Base-by-base conservation (phyloP, 2,329 filamentous ascomycete genomes). In the Dothideomycetidae sp. region DNA sequence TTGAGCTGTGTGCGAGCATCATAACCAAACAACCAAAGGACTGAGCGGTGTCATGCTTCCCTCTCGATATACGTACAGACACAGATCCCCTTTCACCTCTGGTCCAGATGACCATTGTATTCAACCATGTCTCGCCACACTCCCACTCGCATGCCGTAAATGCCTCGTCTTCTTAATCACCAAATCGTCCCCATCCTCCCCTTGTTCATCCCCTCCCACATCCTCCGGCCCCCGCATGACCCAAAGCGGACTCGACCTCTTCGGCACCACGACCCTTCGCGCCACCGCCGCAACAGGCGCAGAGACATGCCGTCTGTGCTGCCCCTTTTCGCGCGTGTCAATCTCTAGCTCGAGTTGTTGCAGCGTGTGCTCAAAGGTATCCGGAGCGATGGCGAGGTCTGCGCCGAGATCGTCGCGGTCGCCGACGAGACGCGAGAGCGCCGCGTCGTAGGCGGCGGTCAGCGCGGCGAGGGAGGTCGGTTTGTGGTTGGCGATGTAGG, bases 401-500 rank as follows among this genome's bases (percentile, higher is more conserved):
- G 47, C 50, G 33, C 55, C 53, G 2, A 55, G 46, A 31, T 44
- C 44, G 5, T 46, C 45, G n/a, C 47, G 45, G 14, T 51, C 50
- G 13, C 44, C 48, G 7, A 56, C 39, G 14, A 58, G 42, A 12
- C 48, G 47, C 3, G 45, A 48, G 10, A 58, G 47, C 17, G 49
- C 47, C 10, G 45, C 46, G 36, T 58, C 53, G 36, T 56, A 58
- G 30, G 57, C 53, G 29, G 49, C 44, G 4, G 51, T 55, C 5
- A 58, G 43, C 3, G 37, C 40, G 17, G 53, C 51, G 42, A 55
- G 55, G 12, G 54, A 46, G 23, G 50, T 47, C 5, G 53, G 53
- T 36, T 58, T 54, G 46, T 48, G 50, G 28, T 55, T 37, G 4
- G 51, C 52, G 29, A 58, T 56, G 31, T 57, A 53, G 3, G 54